Evolutionary conservation across 768 basidiomycete species (phyloP), one percentile per base, ranked within the genome.

Genomic region (Podaxis mareebaensis): DNA sequence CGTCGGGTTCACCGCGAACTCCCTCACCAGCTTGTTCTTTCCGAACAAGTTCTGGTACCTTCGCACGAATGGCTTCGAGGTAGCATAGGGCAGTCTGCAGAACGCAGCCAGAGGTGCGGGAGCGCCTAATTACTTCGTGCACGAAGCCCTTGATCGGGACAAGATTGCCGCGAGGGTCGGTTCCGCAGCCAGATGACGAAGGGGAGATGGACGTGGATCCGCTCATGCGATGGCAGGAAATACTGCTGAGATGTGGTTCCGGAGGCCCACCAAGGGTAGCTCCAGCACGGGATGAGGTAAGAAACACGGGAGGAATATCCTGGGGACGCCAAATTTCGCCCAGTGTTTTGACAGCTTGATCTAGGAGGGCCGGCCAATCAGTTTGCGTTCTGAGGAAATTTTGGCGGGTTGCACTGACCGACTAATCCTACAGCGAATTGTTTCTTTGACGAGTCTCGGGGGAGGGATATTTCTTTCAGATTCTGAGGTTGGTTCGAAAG

Each of bases 31-130:
- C 68, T 64, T 79, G 80, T 59, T 90, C 88, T 66, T 79, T 76
- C 0, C 67, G 74, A 53, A 85, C 77, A 10, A 93, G 78, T 52
- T 88, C 86, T 0, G 90, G 86, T 12, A 95, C 76, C 71, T 85
- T 88, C 28, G 78, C 71, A 4, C 92, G 88, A n/a, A 93, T 82
- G 3, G 90, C 92, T 73, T 94, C 92, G 12, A 96, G 78, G 71
- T 95, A 96, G 72, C 94, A 93, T 0, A 94, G 76, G 0, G 95
- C 94, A 0, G 93, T 91, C 72, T 96, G 93, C 7, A 96, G 81
- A 3, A 94, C 91, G 49, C 83, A 85, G 48, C 89, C 91, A 4
- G 92, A 91, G 0, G 93, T 95, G 53, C 92, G 85, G 12, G 92
- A 95, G 40, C 95, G 89, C 57, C 92, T 84, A 13, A 96, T 82